Conservation (phyloP, 768 basidiomycete genomes). For the Cystofilobasidium ferigula region DNA sequence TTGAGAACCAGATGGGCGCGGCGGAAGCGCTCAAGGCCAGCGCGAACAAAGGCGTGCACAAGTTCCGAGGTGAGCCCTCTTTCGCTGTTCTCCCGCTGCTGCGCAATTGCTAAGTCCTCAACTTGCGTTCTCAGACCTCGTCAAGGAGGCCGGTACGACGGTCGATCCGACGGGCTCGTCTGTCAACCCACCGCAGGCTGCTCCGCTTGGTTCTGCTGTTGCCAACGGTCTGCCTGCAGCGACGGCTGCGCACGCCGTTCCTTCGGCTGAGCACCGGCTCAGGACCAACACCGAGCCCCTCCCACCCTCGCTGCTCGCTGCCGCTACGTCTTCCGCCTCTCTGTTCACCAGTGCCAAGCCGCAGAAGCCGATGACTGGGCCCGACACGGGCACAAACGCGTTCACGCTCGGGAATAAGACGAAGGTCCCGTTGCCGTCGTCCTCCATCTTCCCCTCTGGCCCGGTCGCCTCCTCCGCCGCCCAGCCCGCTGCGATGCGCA, state of each 20-base stretch:
- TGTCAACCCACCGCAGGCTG: not conserved
- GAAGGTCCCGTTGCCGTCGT: not conserved
- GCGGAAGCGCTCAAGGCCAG: slow-evolving; percentile 20
- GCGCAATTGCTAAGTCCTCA: not conserved
- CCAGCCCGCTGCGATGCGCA: not conserved
- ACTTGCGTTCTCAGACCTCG: not conserved
- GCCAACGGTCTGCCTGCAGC: not conserved
- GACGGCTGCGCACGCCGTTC: not conserved
- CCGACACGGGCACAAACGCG: not conserved
- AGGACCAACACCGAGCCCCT: not conserved
- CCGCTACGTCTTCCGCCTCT: not conserved
- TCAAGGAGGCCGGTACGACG: not conserved
- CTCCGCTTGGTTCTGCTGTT: not conserved
- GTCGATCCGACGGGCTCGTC: not conserved
- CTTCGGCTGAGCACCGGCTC: not conserved
- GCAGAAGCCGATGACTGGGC: not conserved
- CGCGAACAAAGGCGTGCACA: slow-evolving; percentile 7
- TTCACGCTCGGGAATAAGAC: not conserved
- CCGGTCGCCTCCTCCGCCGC: not conserved
- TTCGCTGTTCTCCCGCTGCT: not conserved
- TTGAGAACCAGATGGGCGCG: slow-evolving; percentile 14
- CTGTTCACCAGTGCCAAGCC: not conserved
- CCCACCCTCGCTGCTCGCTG: not conserved
- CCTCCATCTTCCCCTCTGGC: not conserved
- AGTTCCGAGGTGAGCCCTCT: slow-evolving; percentile 5